Percentiles rank a stretch among this genome's conserved stretches.
These are phyloP conservation scores for Penicillium fuscoglaucum DNA, from an alignment of 2,329 filamentous ascomycete genomes.

Conservation along the genomic window DNA sequence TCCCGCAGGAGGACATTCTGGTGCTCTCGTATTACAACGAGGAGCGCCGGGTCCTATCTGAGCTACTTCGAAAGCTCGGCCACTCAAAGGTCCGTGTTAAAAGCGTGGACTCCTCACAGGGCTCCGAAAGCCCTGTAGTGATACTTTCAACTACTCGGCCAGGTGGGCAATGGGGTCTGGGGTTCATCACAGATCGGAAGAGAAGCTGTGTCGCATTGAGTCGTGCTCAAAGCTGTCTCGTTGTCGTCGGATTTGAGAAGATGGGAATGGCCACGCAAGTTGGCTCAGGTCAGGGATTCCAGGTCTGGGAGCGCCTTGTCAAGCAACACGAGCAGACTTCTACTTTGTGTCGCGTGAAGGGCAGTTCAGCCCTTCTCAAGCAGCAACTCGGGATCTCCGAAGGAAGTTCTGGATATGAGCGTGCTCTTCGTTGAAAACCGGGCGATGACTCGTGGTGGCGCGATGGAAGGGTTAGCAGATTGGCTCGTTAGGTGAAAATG, in stretches of 20 bases:
- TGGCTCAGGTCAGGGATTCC: no score
- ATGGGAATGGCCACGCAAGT: no score
- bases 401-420: neutral
- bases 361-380: neutral
- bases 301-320: neutral
- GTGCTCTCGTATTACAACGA: neutral
- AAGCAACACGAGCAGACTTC: neutral
- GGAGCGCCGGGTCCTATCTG: neutral
- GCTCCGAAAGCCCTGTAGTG: neutral
- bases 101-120: neutral
- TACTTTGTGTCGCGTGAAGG: neutral
- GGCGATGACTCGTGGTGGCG: neutral
- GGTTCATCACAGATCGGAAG: no score
- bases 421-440: neutral
- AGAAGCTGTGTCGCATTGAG: no score
- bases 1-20: neutral
- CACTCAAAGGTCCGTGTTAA: neutral
- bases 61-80: neutral
- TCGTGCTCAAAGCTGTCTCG: no score
- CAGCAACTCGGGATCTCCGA: neutral
- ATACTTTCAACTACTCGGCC: no score
- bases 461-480: neutral
- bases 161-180: no score
- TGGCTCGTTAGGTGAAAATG: neutral
- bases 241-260: no score